phyloP scores from a whole-genome alignment of 257 asterid species.

The Buddleja alternifolia region DNA sequence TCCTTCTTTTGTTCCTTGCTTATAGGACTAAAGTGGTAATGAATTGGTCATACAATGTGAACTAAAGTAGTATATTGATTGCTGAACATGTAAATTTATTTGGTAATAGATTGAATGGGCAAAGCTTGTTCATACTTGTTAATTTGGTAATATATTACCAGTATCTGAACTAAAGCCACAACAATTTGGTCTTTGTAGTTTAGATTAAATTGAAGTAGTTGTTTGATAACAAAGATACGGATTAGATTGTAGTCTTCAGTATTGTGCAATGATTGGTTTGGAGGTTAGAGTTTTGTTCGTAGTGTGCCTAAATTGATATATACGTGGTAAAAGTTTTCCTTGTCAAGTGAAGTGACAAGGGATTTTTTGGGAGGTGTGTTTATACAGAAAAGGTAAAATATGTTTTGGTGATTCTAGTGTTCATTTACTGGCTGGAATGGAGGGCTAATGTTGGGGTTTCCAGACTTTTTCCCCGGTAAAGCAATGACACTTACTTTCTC shows the following conservation, averaged over 20 bases:
- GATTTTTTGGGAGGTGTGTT: conserved; percentile 5
- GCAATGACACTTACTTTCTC: neutral
- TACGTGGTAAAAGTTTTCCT: neutral
- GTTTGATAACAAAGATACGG: neutral
- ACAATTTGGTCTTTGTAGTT: conserved; percentile 14
- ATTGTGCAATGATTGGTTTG: neutral
- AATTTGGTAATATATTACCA: conserved; percentile 9
- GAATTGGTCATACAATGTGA: conserved; percentile 2
- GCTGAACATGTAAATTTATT: conserved; percentile 11
- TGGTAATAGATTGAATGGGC: neutral
- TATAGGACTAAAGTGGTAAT: neutral
- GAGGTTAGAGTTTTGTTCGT: conserved; percentile 2
- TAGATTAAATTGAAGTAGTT: conserved; percentile 15
- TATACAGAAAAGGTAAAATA: neutral
- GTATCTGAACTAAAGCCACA: conserved; percentile 21
- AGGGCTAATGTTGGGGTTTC: neutral
- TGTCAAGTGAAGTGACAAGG: neutral
- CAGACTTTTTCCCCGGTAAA: neutral
- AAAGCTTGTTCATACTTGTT: conserved; percentile 12
- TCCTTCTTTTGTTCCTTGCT: conserved; percentile 15
- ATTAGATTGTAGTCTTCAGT: neutral
- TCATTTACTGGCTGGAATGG: neutral
- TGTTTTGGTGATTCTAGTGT: neutral
- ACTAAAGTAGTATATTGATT: conserved; percentile 18
- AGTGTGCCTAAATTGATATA: conserved; percentile 9